Evolutionary conservation across 2,329 filamentous ascomycete genomes (phyloP).

Genomic region (Fusarium kyushuense): DNA sequence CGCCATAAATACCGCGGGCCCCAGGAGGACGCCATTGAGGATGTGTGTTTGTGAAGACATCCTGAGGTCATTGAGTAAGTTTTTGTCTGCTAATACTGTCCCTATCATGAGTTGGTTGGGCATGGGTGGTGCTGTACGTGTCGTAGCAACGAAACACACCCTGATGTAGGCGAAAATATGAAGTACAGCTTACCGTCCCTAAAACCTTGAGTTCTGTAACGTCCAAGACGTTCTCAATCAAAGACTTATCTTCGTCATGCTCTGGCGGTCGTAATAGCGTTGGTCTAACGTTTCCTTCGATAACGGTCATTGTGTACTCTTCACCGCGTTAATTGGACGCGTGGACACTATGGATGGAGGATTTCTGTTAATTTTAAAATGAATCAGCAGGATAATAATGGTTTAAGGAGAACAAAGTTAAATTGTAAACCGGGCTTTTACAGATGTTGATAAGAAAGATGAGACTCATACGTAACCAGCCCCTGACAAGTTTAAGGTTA

Average conservation of each 20-base stretch:
- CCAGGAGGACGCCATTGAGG: constrained; percentile 92
- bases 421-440: constrained; percentile 32
- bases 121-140: background rate
- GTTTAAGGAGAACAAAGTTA: background rate
- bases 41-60: constrained; percentile 95
- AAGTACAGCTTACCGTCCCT: constrained; percentile 70
- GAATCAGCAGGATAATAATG: background rate
- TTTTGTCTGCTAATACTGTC: background rate
- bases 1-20: constrained; percentile 93
- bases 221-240: constrained; percentile 91
- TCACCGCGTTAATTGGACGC: constrained; percentile 3
- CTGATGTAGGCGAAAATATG: background rate
- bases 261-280: constrained; percentile 76
- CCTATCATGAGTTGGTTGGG: background rate
- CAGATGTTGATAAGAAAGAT: constrained; percentile 10
- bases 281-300: constrained; percentile 49
- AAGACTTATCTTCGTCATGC: constrained; percentile 76
- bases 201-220: constrained; percentile 82
- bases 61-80: constrained; percentile 58
- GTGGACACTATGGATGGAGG: background rate
- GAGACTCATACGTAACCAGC: constrained; percentile 29
- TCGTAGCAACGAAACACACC: background rate
- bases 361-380: background rate
- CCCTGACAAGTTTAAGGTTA: constrained; percentile 28
- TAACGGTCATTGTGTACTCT: constrained; percentile 29